A percentile compares a stretch with the other conserved stretches of the same genome.
Evolutionary conservation across 345 rosid species (phyloP).

Genomic region (Brassica napus): Da-Ae NC_063449.1:48176501-48177000

Average conservation of each 20-base stretch:
- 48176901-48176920: neutral
- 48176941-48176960: neutral
- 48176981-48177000: neutral
- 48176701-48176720: neutral
- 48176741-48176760: conserved; percentile 19
- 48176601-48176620: too few relatives aligned
- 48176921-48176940: neutral
- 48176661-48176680: too few relatives aligned
- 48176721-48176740: conserved; percentile 33
- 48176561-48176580: too few relatives aligned
- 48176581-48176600: too few relatives aligned
- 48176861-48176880: neutral
- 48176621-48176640: too few relatives aligned
- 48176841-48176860: neutral
- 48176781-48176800: conserved; percentile 21
- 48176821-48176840: neutral
- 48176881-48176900: neutral
- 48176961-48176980: conserved; percentile 8
- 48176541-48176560: conserved; percentile 14
- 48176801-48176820: neutral
- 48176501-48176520: conserved; percentile 8
- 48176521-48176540: conserved; percentile 34
- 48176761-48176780: conserved; percentile 19
- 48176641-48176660: too few relatives aligned
- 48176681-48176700: too few relatives aligned